These are phyloP conservation scores for Nelumbo lutea DNA, from an alignment of 164 flowering plant species.

Conservation along the genomic window DNA sequence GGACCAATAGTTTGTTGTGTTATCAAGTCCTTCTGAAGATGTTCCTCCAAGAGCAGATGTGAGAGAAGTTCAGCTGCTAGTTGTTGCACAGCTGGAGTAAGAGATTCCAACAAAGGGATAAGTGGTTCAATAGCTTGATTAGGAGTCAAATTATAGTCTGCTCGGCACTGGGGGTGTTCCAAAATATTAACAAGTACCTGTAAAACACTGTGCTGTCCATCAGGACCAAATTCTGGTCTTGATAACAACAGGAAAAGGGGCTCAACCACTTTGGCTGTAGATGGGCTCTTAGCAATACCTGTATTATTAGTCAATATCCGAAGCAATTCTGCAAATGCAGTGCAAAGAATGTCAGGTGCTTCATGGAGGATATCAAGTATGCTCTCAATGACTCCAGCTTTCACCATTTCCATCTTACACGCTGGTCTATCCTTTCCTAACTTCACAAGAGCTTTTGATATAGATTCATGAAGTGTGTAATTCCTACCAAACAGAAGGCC, in stretches of 20 bases:
- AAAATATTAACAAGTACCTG: slow-evolving; percentile 1
- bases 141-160: background rate
- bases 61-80: slow-evolving; percentile 77
- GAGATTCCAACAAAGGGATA: slow-evolving; percentile 65
- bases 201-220: slow-evolving; percentile 1
- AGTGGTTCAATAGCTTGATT: slow-evolving; percentile 32
- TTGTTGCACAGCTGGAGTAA: slow-evolving; percentile 62
- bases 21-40: slow-evolving; percentile 62
- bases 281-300: slow-evolving; percentile 61
- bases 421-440: background rate
- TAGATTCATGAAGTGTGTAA: background rate
- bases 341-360: slow-evolving; percentile 69
- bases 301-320: slow-evolving; percentile 75
- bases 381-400: slow-evolving; percentile 28
- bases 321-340: slow-evolving; percentile 67
- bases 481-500: background rate
- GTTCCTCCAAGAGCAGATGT: slow-evolving; percentile 59
- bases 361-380: slow-evolving; percentile 65
- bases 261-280: slow-evolving; percentile 22
- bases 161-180: background rate
- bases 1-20: slow-evolving; percentile 71
- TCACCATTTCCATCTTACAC: slow-evolving; percentile 1
- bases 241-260: background rate
- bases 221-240: background rate
- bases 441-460: background rate